Conservation (phyloP, 2,329 filamentous ascomycete species). For the Neodidymelliopsis sp. region DNA sequence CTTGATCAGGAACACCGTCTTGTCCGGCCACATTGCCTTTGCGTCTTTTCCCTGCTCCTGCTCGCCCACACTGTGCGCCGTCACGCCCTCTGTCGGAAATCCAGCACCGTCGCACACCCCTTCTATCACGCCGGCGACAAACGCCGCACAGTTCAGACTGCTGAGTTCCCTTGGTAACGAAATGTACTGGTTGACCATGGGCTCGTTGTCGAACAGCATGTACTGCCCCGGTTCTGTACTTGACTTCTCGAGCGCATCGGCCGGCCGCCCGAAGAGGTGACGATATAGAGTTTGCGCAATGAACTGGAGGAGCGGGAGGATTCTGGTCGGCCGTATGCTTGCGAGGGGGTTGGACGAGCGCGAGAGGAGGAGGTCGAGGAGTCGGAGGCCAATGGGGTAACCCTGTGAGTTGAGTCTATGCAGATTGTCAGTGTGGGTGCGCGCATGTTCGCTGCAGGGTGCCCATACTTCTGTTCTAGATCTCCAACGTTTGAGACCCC, state of each 20-base stretch:
- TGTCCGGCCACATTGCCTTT: slow-evolving; percentile 81
- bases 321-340: slow-evolving; percentile 77
- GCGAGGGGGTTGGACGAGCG: slow-evolving; percentile 59
- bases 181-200: slow-evolving; percentile 92
- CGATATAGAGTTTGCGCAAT: slow-evolving; percentile 93
- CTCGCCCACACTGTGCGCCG: slow-evolving; percentile 75
- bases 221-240: slow-evolving; percentile 90
- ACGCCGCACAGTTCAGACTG: slow-evolving; percentile 95
- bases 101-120: slow-evolving; percentile 93
- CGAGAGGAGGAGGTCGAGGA: slow-evolving; percentile 92
- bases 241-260: slow-evolving; percentile 91
- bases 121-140: slow-evolving; percentile 93
- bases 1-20: slow-evolving; percentile 94
- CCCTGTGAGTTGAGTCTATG: slow-evolving; percentile 85
- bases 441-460: background rate
- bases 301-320: slow-evolving; percentile 91
- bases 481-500: slow-evolving; percentile 92
- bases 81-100: slow-evolving; percentile 83
- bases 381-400: slow-evolving; percentile 90
- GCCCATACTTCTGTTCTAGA: slow-evolving; percentile 80
- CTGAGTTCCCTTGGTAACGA: slow-evolving; percentile 94
- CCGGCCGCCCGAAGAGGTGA: slow-evolving; percentile 88
- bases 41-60: slow-evolving; percentile 59
- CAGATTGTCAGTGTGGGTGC: background rate
- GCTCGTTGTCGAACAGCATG: slow-evolving; percentile 99